These are phyloP conservation scores for Pyrenophora tritici-repentis DNA, from an alignment of 2,329 filamentous ascomycete genomes.

Conservation along the genomic window DNA sequence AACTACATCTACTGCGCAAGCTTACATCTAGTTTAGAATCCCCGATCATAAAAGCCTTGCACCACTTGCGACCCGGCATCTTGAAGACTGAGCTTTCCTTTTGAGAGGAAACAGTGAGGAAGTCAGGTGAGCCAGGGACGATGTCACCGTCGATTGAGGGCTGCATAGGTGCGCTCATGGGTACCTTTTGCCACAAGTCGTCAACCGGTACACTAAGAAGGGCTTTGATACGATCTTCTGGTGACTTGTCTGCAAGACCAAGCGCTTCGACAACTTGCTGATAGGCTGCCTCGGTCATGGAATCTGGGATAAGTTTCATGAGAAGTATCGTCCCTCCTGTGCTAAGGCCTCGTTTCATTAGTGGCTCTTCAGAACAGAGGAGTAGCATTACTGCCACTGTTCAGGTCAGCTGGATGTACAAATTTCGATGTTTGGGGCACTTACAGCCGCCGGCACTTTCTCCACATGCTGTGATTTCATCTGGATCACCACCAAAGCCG, in stretches of 20 bases:
- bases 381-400: constrained; percentile 36
- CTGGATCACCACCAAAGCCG: constrained; percentile 47
- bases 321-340: constrained; percentile 49
- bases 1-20: background rate
- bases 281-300: constrained; percentile 51
- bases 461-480: constrained; percentile 50
- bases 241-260: constrained; percentile 44
- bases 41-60: constrained; percentile 54
- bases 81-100: constrained; percentile 27
- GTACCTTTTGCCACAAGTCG: constrained; percentile 50
- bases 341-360: constrained; percentile 50
- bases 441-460: constrained; percentile 56
- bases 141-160: constrained; percentile 54
- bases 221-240: constrained; percentile 50
- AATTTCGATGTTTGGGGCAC: constrained; percentile 7
- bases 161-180: constrained; percentile 40
- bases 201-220: constrained; percentile 49
- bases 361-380: constrained; percentile 36
- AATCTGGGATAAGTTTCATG: constrained; percentile 47
- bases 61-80: constrained; percentile 54
- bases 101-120: constrained; percentile 29
- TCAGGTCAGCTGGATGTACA: background rate
- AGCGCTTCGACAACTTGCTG: constrained; percentile 48
- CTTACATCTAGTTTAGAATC: constrained; percentile 55
- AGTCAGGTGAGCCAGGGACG: constrained; percentile 40